These are phyloP conservation scores for Populus trichocarpa DNA, from an alignment of 441 rosid genomes.

Conservation along the genomic window DNA sequence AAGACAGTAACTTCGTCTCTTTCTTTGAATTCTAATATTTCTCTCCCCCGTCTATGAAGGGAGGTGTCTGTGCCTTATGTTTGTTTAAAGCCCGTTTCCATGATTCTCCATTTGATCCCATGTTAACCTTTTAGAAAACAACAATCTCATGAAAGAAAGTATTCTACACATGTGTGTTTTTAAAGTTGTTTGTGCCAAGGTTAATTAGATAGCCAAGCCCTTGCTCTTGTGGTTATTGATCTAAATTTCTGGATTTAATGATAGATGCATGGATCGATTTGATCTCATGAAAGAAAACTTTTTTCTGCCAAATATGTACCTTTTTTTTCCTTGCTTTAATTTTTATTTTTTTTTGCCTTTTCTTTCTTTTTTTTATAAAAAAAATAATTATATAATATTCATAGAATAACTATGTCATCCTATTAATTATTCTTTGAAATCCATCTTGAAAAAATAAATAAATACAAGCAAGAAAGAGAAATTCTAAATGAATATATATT, in stretches of 20 bases:
- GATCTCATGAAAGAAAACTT: neutral
- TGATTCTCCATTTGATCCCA: neutral
- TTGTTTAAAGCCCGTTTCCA: neutral
- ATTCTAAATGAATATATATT: too few species aligned
- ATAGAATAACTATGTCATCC: too few species aligned
- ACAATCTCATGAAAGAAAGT: neutral
- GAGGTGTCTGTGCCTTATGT: slow-evolving; percentile 12
- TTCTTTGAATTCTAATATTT: neutral
- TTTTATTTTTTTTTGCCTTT: too few species aligned
- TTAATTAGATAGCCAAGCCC: neutral
- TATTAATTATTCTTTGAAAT: too few species aligned
- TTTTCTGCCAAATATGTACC: too few species aligned
- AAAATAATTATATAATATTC: too few species aligned
- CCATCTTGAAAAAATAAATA: too few species aligned
- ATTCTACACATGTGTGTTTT: too few species aligned
- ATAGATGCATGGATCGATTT: neutral
- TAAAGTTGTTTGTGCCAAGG: neutral
- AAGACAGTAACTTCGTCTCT: neutral
- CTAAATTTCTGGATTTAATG: neutral
- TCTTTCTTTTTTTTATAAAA: too few species aligned
- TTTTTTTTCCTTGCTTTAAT: too few species aligned
- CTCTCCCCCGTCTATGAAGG: slow-evolving; percentile 29
- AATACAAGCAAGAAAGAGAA: too few species aligned
- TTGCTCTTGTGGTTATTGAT: neutral
- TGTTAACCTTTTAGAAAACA: slow-evolving; percentile 13